These are phyloP conservation scores for Trichophyton equinum DNA, from an alignment of 2,329 filamentous ascomycete species.

Conservation along the genomic window DNA sequence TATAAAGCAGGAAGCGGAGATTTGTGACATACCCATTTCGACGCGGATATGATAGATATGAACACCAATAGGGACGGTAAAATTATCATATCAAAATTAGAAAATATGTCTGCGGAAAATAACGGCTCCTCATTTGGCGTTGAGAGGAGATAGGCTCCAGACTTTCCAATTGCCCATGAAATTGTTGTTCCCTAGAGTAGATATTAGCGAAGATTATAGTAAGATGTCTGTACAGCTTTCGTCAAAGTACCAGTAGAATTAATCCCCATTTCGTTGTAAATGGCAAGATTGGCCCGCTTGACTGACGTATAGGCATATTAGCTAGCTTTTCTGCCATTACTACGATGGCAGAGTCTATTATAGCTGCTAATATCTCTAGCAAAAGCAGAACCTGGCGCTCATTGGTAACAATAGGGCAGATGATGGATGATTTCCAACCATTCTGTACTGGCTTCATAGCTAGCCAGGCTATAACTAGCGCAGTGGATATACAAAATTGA, in stretches of 20 bases:
- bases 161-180: constrained; percentile 5
- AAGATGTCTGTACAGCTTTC: neutral
- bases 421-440: constrained; percentile 35
- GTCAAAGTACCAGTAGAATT: constrained; percentile 11
- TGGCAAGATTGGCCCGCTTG: constrained; percentile 5
- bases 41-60: constrained; percentile 24
- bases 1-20: no score
- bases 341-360: constrained; percentile 32
- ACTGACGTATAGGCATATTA: neutral
- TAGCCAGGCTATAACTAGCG: constrained; percentile 30
- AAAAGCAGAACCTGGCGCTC: constrained; percentile 24
- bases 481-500: constrained; percentile 27
- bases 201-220: neutral
- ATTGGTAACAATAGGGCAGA: constrained; percentile 34
- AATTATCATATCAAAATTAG: constrained; percentile 21
- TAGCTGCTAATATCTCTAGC: constrained; percentile 25
- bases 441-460: constrained; percentile 24
- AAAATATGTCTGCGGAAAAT: neutral
- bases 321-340: constrained; percentile 20
- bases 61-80: constrained; percentile 26
- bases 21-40: constrained; percentile 28
- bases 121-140: constrained; percentile 3
- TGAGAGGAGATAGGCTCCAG: constrained; percentile 6
- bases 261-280: constrained; percentile 10
- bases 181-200: constrained; percentile 6